phyloP scores from a whole-genome alignment of 345 rosid genomes.

The Punica granatum region DNA sequence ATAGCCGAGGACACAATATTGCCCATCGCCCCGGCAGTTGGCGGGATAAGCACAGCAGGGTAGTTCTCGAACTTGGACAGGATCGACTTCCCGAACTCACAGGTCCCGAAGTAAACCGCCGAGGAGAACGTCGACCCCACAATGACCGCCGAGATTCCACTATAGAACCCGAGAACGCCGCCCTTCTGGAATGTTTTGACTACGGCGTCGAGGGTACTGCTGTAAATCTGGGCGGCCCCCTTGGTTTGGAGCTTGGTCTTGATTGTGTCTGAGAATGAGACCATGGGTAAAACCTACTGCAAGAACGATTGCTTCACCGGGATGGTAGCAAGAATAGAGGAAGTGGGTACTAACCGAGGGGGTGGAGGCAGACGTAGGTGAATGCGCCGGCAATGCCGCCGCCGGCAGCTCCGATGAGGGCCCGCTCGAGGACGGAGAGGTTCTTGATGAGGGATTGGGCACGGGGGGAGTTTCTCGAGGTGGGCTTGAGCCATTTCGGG shows the following conservation, averaged over 20 bases:
- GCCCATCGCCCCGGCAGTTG: conserved; percentile 97
- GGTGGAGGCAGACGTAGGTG: conserved; percentile 77
- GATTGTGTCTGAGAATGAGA: conserved; percentile 31
- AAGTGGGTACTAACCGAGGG: conserved; percentile 28
- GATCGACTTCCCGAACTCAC: conserved; percentile 89
- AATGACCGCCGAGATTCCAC: conserved; percentile 88
- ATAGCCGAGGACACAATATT: conserved; percentile 85
- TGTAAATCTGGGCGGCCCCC: conserved; percentile 70
- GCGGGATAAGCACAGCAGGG: conserved; percentile 80
- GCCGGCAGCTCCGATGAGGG: conserved; percentile 70
- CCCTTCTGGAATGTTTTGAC: conserved; percentile 63
- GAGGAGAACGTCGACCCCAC: conserved; percentile 88
- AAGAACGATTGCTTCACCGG: neutral
- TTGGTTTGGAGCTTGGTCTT: conserved; percentile 88
- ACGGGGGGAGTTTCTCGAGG: conserved; percentile 36
- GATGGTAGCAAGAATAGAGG: neutral
- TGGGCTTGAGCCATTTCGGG: conserved; percentile 41
- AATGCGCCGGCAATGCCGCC: conserved; percentile 94
- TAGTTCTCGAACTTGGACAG: conserved; percentile 48
- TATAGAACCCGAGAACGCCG: conserved; percentile 81
- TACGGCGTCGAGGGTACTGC: conserved; percentile 56
- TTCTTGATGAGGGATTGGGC: conserved; percentile 46
- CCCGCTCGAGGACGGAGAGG: conserved; percentile 73
- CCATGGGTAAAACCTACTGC: neutral
- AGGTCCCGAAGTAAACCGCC: conserved; percentile 86